Conservation (phyloP, 305 asterid genomes). For the Caryopteris hybrid region DNA sequence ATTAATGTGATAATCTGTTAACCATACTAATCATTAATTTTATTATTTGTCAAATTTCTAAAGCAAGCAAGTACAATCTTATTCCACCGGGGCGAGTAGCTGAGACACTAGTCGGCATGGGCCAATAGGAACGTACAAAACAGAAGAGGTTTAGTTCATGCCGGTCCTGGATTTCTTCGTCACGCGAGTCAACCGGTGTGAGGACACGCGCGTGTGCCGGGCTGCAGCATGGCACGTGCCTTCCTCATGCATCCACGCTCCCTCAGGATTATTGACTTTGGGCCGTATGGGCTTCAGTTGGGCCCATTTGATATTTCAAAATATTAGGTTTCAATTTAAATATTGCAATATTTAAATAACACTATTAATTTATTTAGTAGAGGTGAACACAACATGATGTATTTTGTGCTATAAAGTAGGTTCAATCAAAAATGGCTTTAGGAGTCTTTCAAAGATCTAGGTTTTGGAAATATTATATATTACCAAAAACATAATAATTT, state of each 20-base stretch:
- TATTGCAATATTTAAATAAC: not conserved
- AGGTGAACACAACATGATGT: too few relatives aligned
- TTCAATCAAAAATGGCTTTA: too few relatives aligned
- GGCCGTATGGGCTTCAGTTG: not conserved
- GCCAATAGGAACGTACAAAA: not conserved
- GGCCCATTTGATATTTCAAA: not conserved
- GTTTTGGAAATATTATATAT: too few relatives aligned
- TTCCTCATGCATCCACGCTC: conserved; percentile 23
- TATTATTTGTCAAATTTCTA: too few relatives aligned
- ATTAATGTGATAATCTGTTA: too few relatives aligned
- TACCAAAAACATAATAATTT: too few relatives aligned
- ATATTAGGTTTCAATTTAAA: not conserved
- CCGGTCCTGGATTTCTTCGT: conserved; percentile 17
- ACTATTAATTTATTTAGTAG: not conserved
- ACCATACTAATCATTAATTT: too few relatives aligned
- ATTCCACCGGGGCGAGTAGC: conserved; percentile 6
- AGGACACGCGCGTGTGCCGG: conserved; percentile 28
- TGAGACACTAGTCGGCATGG: not conserved
- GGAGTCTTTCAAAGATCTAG: too few relatives aligned
- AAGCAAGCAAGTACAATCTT: not conserved
- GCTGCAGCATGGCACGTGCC: conserved; percentile 24
- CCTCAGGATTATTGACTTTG: conserved; percentile 25
- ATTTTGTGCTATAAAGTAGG: too few relatives aligned
- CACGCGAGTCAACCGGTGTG: conserved; percentile 9
- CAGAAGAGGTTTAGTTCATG: conserved; percentile 24